phyloP scores from a whole-genome alignment of 306 rosid species.

The Leucaena leucocephala region DNA sequence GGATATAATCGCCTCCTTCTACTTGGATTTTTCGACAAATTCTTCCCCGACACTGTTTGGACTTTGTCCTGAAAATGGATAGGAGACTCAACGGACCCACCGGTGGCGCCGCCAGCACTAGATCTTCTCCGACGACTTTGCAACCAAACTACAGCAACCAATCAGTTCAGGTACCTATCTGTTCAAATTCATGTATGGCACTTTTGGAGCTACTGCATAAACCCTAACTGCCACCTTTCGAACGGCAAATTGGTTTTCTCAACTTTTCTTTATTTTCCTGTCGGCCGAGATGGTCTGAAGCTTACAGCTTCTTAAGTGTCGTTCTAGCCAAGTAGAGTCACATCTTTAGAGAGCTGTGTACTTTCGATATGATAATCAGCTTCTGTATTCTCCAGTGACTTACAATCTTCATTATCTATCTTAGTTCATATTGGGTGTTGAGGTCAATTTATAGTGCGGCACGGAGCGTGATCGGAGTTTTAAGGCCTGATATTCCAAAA shows the following conservation, averaged over 20 bases:
- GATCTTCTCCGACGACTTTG: constrained; percentile 46
- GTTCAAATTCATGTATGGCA: constrained; percentile 13
- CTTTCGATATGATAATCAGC: neutral
- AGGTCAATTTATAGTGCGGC: neutral
- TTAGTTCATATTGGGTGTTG: neutral
- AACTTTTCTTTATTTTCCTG: neutral
- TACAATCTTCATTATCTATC: neutral
- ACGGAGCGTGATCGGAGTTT: neutral
- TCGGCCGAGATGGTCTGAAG: neutral
- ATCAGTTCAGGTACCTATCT: constrained; percentile 67
- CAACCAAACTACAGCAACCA: constrained; percentile 66
- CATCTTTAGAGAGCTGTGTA: neutral
- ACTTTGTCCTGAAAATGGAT: constrained; percentile 54
- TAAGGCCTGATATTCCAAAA: constrained; percentile 7
- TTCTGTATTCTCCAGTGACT: neutral
- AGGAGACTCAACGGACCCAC: constrained; percentile 58
- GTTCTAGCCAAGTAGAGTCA: neutral
- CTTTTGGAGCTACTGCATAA: constrained; percentile 34
- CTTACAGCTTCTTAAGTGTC: neutral
- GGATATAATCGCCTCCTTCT: neutral
- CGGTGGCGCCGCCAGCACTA: constrained; percentile 41
- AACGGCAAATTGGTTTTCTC: neutral
- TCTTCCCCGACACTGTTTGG: neutral
- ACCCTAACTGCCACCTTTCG: constrained; percentile 51
- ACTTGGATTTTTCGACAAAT: constrained; percentile 8